Conservation (phyloP, 306 rosid species). For the Glycine soja region DNA sequence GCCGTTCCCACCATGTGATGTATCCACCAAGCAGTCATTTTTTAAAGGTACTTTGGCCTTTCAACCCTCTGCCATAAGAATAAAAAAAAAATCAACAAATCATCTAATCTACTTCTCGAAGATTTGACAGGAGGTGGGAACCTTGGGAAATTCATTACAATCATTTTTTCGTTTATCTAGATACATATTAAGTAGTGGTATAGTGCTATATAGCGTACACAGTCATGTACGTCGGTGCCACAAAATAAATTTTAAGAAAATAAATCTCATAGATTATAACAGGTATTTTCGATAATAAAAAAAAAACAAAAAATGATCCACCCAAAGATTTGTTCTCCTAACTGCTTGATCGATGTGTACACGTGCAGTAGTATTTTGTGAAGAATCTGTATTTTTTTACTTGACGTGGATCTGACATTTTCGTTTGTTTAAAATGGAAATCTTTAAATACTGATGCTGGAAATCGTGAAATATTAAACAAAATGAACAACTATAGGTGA, state of each 20-base stretch:
- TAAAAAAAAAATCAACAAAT: too few species aligned
- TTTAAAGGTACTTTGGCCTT: background rate
- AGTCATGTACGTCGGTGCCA: background rate
- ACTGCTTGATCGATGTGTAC: background rate
- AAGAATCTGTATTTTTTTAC: background rate
- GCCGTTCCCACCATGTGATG: slow-evolving; percentile 34
- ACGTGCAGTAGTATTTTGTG: background rate
- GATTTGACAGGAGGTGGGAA: background rate
- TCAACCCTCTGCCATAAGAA: background rate
- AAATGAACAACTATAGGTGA: background rate
- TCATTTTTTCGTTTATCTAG: background rate
- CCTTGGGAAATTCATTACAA: background rate
- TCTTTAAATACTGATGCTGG: background rate
- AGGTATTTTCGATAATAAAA: background rate
- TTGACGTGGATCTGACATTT: background rate
- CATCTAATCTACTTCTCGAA: slow-evolving; percentile 2
- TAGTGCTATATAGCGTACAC: background rate
- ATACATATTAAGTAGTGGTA: background rate
- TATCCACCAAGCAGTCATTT: slow-evolving; percentile 26
- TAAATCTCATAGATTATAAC: background rate
- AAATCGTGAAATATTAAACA: slow-evolving; percentile 25
- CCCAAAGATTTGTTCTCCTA: background rate
- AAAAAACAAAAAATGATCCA: background rate
- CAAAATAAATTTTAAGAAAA: background rate
- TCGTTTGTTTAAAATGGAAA: background rate